phyloP scores from a whole-genome alignment of 148 eudicot species.

The Fagopyrum homotropicum region DNA sequence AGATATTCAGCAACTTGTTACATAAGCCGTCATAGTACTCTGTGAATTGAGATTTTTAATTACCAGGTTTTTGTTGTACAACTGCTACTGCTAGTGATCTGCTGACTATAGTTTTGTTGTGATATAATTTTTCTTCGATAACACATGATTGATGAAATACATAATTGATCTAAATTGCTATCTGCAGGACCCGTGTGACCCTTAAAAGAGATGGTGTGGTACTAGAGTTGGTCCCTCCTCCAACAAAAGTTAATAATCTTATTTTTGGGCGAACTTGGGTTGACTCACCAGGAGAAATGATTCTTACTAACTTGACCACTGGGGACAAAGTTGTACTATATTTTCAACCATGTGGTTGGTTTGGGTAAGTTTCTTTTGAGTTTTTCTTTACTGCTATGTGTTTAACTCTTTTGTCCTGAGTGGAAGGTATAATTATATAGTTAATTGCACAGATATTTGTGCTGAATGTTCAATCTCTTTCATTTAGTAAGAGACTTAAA shows the following conservation, averaged over 20 bases:
- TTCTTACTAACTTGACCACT: slow-evolving; percentile 71
- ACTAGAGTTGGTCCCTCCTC: slow-evolving; percentile 93
- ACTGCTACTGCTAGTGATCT: neutral
- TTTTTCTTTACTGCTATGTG: neutral
- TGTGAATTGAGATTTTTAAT: neutral
- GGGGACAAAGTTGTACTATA: slow-evolving; percentile 93
- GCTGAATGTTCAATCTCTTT: no score
- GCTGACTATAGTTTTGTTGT: neutral
- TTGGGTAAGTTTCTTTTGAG: slow-evolving; percentile 52
- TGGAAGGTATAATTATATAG: neutral
- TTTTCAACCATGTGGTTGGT: slow-evolving; percentile 99
- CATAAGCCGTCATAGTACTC: neutral
- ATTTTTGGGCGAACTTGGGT: slow-evolving; percentile 98
- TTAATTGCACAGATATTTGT: neutral
- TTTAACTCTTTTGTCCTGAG: neutral
- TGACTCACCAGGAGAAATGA: slow-evolving; percentile 95
- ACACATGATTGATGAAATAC: neutral
- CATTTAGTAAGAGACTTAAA: neutral
- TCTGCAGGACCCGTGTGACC: slow-evolving; percentile 70
- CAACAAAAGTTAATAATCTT: slow-evolving; percentile 78
- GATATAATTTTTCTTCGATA: neutral
- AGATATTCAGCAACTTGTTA: neutral
- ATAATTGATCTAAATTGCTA: neutral
- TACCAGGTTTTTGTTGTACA: neutral
- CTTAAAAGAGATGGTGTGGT: slow-evolving; percentile 75